These are phyloP conservation scores for Umbelopsis isabellina DNA, from an alignment of 192 early-diverging fungal genomes.

Conservation along the genomic window DNA sequence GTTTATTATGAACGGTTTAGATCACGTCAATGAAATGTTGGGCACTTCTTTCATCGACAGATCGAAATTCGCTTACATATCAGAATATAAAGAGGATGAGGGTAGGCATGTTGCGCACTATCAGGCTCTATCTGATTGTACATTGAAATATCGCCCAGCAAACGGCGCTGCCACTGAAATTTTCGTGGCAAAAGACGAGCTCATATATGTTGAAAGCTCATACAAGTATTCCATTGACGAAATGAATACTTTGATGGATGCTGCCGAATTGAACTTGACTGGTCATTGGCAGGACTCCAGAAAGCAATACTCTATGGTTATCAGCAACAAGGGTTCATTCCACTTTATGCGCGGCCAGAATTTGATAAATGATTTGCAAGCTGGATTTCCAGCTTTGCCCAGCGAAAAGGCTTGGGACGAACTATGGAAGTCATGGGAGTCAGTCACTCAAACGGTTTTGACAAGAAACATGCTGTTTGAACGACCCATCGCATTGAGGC, in stretches of 20 bases:
- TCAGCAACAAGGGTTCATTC: slow-evolving; percentile 61
- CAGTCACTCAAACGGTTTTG: slow-evolving; percentile 67
- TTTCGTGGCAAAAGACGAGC: slow-evolving; percentile 68
- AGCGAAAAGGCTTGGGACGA: slow-evolving; percentile 71
- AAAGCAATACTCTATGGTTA: slow-evolving; percentile 57
- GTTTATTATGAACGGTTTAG: slow-evolving; percentile 86
- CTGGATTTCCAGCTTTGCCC: slow-evolving; percentile 47
- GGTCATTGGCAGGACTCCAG: slow-evolving; percentile 58
- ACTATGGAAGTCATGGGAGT: slow-evolving; percentile 85
- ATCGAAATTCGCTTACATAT: slow-evolving; percentile 69
- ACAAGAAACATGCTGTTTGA: slow-evolving; percentile 55
- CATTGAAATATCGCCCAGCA: slow-evolving; percentile 46
- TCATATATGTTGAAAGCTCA: slow-evolving; percentile 88
- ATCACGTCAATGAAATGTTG: slow-evolving; percentile 76
- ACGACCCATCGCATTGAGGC: slow-evolving; percentile 82
- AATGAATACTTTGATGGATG: slow-evolving; percentile 51
- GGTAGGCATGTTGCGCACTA: slow-evolving; percentile 87
- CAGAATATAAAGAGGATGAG: slow-evolving; percentile 68
- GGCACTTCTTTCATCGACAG: slow-evolving; percentile 62
- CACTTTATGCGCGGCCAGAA: slow-evolving; percentile 34
- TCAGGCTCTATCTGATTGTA: slow-evolving; percentile 54
- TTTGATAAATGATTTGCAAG: not conserved
- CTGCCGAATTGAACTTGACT: slow-evolving; percentile 47
- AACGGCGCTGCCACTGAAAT: slow-evolving; percentile 24
- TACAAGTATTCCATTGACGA: slow-evolving; percentile 79